These are phyloP conservation scores for Primulina tabacum DNA, from an alignment of 257 asterid genomes.

Conservation along the genomic window DNA sequence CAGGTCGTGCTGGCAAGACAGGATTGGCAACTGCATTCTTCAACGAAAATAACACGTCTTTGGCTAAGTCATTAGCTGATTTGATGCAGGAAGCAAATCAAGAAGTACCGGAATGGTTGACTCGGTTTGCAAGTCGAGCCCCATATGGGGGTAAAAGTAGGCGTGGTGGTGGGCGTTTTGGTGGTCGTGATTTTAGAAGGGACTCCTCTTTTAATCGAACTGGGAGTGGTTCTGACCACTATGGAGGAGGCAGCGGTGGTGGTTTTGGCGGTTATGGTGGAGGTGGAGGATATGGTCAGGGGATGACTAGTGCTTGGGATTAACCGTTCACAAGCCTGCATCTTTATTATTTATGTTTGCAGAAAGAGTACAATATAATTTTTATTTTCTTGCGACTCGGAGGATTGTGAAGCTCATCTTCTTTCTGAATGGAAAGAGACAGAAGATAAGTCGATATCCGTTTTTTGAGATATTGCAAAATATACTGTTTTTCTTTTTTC, in stretches of 20 bases:
- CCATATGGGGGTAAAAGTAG: constrained; percentile 56
- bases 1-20: constrained; percentile 87
- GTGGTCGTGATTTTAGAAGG: constrained; percentile 74
- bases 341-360: constrained; percentile 14
- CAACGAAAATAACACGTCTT: constrained; percentile 57
- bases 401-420: constrained; percentile 25
- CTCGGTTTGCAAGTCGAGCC: constrained; percentile 57
- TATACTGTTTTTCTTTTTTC: not conserved
- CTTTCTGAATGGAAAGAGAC: constrained; percentile 17
- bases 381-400: constrained; percentile 21
- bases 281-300: constrained; percentile 45
- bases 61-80: constrained; percentile 67
- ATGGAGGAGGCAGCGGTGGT: constrained; percentile 44
- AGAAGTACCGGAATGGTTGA: constrained; percentile 88
- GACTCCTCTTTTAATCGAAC: constrained; percentile 49
- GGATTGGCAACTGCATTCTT: constrained; percentile 90
- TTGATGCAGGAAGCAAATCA: constrained; percentile 84
- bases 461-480: constrained; percentile 1
- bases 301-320: constrained; percentile 66
- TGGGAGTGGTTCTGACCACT: constrained; percentile 39
- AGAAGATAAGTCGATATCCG: constrained; percentile 10
- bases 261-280: constrained; percentile 36
- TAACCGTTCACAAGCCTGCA: constrained; percentile 21
- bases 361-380: constrained; percentile 27
- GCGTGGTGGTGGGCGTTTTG: constrained; percentile 78